A percentile compares a stretch with the other conserved stretches of the same genome.
phyloP scores from a whole-genome alignment of 2,329 filamentous ascomycete species.

The Proliferodiscus dingleyae region DNA sequence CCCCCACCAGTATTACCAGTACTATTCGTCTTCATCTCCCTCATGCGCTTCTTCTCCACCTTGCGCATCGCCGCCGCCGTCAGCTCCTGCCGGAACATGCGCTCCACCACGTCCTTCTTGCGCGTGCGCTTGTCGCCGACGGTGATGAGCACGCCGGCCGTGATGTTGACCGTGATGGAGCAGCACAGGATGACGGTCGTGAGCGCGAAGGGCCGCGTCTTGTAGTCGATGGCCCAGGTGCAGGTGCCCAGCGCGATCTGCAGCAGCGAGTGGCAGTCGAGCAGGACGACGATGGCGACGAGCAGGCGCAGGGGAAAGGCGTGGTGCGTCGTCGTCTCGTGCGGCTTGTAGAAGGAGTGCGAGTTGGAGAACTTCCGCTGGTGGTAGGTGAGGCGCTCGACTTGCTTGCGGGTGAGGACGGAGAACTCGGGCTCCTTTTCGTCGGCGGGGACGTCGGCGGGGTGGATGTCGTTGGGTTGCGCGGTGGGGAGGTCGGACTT shows the following conservation, averaged over 20 bases:
- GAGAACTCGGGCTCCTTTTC: constrained; percentile 42
- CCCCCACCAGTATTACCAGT: no score
- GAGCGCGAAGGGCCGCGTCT: constrained; percentile 62
- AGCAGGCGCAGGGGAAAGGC: constrained; percentile 73
- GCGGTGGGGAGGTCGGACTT: constrained; percentile 54
- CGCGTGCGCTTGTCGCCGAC: constrained; percentile 71
- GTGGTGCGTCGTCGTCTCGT: constrained; percentile 77
- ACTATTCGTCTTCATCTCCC: background rate
- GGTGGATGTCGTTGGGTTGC: constrained; percentile 26
- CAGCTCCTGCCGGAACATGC: constrained; percentile 70
- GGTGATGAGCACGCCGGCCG: constrained; percentile 69
- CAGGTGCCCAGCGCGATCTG: constrained; percentile 74
- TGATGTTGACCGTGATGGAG: constrained; percentile 73
- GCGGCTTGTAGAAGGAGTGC: constrained; percentile 84
- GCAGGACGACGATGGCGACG: constrained; percentile 69
- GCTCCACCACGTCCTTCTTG: constrained; percentile 80
- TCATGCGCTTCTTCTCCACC: constrained; percentile 31
- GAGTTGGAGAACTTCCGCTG: constrained; percentile 75
- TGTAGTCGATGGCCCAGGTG: constrained; percentile 75
- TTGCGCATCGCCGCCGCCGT: constrained; percentile 57
- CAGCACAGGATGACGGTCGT: constrained; percentile 78
- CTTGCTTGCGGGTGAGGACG: constrained; percentile 61
- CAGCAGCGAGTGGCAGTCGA: constrained; percentile 74
- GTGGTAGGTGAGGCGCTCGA: constrained; percentile 67
- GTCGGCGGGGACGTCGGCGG: no score